A percentile compares a stretch with the other conserved stretches of the same genome.
Evolutionary conservation across 2,329 filamentous ascomycete genomes (phyloP).

Genomic region (Botryotinia convoluta): DNA sequence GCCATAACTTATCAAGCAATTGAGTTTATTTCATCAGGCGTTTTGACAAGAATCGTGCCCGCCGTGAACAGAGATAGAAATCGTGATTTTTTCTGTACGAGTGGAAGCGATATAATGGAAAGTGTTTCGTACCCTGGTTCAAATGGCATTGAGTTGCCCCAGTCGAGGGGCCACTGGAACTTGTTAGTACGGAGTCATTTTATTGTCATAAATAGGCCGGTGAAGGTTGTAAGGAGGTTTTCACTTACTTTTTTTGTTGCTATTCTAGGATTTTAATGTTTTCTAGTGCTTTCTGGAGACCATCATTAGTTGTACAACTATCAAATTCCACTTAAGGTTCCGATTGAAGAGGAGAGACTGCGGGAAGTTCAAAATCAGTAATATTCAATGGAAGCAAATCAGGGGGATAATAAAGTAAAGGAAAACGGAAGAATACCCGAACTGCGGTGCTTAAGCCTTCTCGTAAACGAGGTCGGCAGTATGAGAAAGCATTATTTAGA

Average conservation of each 20-base stretch:
- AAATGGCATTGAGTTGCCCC: background rate
- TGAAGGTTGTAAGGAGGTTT: too few relatives aligned
- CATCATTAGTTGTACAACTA: background rate
- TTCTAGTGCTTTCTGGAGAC: background rate
- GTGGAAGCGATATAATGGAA: background rate
- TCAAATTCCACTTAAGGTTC: background rate
- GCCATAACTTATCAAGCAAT: background rate
- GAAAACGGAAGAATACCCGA: background rate
- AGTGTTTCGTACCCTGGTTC: background rate
- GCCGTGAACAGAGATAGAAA: background rate
- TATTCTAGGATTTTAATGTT: background rate
- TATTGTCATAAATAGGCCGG: background rate
- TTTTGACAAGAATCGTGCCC: background rate
- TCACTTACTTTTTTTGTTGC: background rate
- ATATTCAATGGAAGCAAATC: background rate
- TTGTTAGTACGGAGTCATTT: background rate
- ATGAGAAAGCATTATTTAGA: background rate
- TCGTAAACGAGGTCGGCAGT: background rate
- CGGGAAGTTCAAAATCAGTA: background rate
- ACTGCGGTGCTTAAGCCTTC: background rate
- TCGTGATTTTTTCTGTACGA: background rate
- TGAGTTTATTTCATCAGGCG: too few relatives aligned
- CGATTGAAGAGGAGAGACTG: background rate
- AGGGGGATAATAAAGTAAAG: background rate
- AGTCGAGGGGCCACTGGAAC: background rate